These are phyloP conservation scores for Ustilago tritici DNA, from an alignment of 1,284 basidiomycete genomes.

Conservation along the genomic window DNA sequence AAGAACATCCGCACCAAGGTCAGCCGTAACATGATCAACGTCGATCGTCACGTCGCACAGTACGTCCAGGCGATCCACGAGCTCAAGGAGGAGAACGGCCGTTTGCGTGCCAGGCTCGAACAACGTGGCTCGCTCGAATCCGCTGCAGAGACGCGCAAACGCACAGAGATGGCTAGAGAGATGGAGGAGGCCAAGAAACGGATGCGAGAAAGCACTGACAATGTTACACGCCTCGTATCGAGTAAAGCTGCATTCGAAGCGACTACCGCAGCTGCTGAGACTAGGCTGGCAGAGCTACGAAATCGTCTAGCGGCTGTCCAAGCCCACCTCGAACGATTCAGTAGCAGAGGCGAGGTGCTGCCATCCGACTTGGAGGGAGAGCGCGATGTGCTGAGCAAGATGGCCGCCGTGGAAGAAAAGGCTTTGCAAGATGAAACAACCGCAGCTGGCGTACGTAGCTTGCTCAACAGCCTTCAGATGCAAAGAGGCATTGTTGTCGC, in stretches of 20 bases:
- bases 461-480: constrained; percentile 81
- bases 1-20: constrained; percentile 70
- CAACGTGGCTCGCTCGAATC: constrained; percentile 71
- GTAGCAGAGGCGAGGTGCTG: constrained; percentile 28
- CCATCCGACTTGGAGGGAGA: constrained; percentile 77
- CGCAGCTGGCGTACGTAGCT: constrained; percentile 76
- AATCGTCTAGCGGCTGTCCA: constrained; percentile 79
- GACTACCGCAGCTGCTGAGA: constrained; percentile 80
- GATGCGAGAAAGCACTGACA: constrained; percentile 76
- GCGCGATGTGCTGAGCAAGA: constrained; percentile 77
- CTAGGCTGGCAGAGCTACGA: constrained; percentile 77
- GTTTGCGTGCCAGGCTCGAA: constrained; percentile 85
- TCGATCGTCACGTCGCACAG: constrained; percentile 68
- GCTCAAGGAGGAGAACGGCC: constrained; percentile 83
- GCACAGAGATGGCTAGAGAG: constrained; percentile 73
- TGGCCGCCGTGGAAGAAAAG: constrained; percentile 80
- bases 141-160: constrained; percentile 75
- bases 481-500: constrained; percentile 85
- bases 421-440: constrained; percentile 76
- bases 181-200: constrained; percentile 76
- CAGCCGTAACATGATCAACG: constrained; percentile 67
- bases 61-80: constrained; percentile 88
- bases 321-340: constrained; percentile 40
- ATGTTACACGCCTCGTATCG: constrained; percentile 68
- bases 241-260: constrained; percentile 77